phyloP scores from a whole-genome alignment of 2,329 filamentous ascomycete species.

The Coniella vitis region DNA sequence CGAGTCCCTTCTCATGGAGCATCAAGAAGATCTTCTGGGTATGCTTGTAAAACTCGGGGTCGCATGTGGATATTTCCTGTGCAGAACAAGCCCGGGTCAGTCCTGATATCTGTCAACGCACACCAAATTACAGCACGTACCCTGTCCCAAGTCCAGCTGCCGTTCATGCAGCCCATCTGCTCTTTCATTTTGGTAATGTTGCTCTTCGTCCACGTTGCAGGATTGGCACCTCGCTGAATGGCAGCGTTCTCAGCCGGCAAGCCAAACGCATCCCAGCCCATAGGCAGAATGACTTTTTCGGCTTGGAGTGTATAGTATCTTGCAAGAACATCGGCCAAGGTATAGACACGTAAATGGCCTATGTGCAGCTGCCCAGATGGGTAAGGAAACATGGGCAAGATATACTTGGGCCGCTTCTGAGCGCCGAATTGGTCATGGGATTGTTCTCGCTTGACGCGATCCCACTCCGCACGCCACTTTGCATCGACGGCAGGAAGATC shows the following conservation, averaged over 20 bases:
- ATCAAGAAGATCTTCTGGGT: constrained; percentile 80
- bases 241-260: constrained; percentile 88
- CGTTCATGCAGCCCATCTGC: constrained; percentile 73
- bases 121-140: constrained; percentile 42
- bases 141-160: constrained; percentile 73
- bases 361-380: constrained; percentile 82
- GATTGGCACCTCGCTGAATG: constrained; percentile 72
- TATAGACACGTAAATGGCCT: constrained; percentile 82
- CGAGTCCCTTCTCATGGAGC: constrained; percentile 66
- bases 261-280: constrained; percentile 92
- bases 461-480: constrained; percentile 48
- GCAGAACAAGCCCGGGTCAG: constrained; percentile 8
- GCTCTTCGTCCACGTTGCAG: constrained; percentile 68
- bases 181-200: constrained; percentile 84
- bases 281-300: constrained; percentile 72
- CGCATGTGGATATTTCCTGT: constrained; percentile 78
- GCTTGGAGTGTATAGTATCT: constrained; percentile 71
- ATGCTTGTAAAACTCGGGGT: constrained; percentile 81
- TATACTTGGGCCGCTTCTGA: constrained; percentile 47
- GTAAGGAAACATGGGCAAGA: constrained; percentile 90
- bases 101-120: not conserved
- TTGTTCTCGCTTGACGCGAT: constrained; percentile 16
- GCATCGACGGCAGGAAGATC: constrained; percentile 40
- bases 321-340: constrained; percentile 79
- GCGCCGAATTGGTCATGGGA: constrained; percentile 15